A percentile compares a stretch with the other conserved stretches of the same genome.
These are phyloP conservation scores for Gossypium trilobum DNA, from an alignment of 441 rosid species.

Conservation along the genomic window DNA sequence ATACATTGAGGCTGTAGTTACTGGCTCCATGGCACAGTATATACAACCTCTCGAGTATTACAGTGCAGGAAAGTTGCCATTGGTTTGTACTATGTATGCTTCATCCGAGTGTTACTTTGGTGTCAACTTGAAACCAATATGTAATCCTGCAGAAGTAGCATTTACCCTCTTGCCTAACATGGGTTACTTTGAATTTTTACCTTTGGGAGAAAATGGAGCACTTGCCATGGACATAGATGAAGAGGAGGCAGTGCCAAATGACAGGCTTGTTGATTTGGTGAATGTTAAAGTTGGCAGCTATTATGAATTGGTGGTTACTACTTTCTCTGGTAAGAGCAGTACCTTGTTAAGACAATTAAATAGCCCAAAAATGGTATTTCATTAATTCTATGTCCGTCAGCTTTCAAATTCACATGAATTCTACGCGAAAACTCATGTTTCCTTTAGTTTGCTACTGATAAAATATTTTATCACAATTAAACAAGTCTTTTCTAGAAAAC, in stretches of 20 bases:
- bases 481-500: not conserved
- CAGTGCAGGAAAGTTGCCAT: conserved; percentile 60
- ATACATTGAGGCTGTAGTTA: conserved; percentile 80
- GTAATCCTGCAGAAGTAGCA: conserved; percentile 62
- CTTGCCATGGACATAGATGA: conserved; percentile 41
- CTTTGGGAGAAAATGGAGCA: conserved; percentile 56
- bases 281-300: conserved; percentile 55
- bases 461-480: not conserved
- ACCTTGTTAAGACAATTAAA: not conserved
- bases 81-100: conserved; percentile 86
- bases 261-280: conserved; percentile 56
- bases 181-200: conserved; percentile 79
- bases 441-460: not conserved
- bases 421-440: not conserved
- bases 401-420: not conserved
- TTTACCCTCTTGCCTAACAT: conserved; percentile 84
- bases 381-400: not conserved
- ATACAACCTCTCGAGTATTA: conserved; percentile 60
- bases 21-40: conserved; percentile 91
- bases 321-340: conserved; percentile 53
- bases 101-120: conserved; percentile 90
- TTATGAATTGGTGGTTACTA: conserved; percentile 77
- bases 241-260: conserved; percentile 42
- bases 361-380: not conserved
- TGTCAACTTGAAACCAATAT: conserved; percentile 71